phyloP scores from a whole-genome alignment of 176 grass and related monocot genomes.

The Rhipidocladum racemiflorum region DNA sequence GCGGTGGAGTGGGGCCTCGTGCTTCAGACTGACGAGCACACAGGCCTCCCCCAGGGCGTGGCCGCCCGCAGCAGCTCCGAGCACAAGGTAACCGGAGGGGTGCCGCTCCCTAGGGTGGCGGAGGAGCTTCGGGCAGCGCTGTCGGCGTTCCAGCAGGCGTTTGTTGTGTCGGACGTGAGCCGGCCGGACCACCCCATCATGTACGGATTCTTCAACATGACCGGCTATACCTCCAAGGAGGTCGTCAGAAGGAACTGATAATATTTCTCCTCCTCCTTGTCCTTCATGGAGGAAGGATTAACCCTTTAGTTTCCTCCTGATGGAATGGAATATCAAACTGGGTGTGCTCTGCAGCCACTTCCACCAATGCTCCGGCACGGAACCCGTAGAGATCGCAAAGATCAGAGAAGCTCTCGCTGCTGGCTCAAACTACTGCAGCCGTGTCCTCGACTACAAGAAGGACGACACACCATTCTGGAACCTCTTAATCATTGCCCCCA shows the following conservation, averaged over 20 bases:
- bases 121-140: constrained; percentile 72
- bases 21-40: constrained; percentile 77
- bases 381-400: constrained; percentile 69
- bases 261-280: background rate
- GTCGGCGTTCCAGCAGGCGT: constrained; percentile 76
- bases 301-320: background rate
- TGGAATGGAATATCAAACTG: background rate
- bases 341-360: constrained; percentile 48
- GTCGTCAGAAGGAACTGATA: constrained; percentile 71
- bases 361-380: constrained; percentile 71
- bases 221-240: constrained; percentile 65
- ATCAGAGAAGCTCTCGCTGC: no score
- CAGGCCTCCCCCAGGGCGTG: constrained; percentile 64
- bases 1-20: no score
- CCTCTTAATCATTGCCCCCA: constrained; percentile 83
- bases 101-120: constrained; percentile 47
- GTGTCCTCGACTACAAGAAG: constrained; percentile 90
- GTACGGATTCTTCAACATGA: no score
- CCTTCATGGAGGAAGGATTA: background rate
- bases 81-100: background rate
- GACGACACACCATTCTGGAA: constrained; percentile 89
- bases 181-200: constrained; percentile 60
- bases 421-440: no score
- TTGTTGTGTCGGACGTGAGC: constrained; percentile 68
- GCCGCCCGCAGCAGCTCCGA: constrained; percentile 42